phyloP scores from a whole-genome alignment of 2,329 filamentous ascomycete genomes.

The Botrytis sinoallii region DNA sequence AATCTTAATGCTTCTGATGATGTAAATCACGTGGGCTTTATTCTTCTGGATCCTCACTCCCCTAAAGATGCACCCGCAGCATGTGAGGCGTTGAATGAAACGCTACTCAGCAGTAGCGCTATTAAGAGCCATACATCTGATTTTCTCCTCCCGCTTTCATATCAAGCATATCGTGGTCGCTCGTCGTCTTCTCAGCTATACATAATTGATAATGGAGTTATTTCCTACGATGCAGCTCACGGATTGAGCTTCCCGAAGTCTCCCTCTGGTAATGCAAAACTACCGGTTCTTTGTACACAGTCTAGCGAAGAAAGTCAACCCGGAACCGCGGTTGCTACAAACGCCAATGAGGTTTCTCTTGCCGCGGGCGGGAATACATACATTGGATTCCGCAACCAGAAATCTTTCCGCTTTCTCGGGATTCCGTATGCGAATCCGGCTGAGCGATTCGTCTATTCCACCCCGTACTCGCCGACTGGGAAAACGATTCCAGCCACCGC shows the following conservation, averaged over 20 bases:
- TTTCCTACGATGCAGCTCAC: constrained; percentile 36
- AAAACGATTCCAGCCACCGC: constrained; percentile 45
- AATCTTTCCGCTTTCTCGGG: constrained; percentile 44
- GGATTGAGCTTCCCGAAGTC: constrained; percentile 39
- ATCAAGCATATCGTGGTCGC: constrained; percentile 44
- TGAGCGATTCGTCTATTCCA: constrained; percentile 40
- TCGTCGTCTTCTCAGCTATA: constrained; percentile 41
- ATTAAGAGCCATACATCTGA: constrained; percentile 45
- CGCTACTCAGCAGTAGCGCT: constrained; percentile 43
- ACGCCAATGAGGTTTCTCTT: constrained; percentile 42
- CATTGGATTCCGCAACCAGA: constrained; percentile 51
- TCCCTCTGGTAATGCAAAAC: constrained; percentile 32
- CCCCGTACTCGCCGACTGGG: constrained; percentile 44
- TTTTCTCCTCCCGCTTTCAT: constrained; percentile 45
- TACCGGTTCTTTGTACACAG: constrained; percentile 52
- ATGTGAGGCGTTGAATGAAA: constrained; percentile 49
- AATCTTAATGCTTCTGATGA: constrained; percentile 53
- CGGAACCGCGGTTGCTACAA: constrained; percentile 36
- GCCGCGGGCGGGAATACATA: constrained; percentile 45
- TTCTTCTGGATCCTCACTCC: constrained; percentile 46
- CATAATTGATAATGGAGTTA: constrained; percentile 44
- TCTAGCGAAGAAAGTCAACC: constrained; percentile 40
- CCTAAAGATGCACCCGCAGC: constrained; percentile 41
- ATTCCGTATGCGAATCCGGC: constrained; percentile 33
- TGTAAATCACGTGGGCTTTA: constrained; percentile 49